Percentiles rank a stretch among this genome's conserved stretches.
phyloP scores from a whole-genome alignment of 805 yeast species.

The Saturnispora dispora region DNA sequence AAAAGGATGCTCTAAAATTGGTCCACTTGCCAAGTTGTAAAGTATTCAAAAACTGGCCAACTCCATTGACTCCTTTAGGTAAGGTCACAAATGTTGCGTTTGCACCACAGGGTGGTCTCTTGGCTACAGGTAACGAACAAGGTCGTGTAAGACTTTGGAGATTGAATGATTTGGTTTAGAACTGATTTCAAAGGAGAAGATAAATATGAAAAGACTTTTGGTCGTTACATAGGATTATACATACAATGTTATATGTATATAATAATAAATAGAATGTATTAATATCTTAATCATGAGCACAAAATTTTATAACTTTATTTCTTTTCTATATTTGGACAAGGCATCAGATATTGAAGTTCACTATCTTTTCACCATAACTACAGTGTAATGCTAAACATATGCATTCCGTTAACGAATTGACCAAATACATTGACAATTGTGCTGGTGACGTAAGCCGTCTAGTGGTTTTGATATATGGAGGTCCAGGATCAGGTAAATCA shows the following conservation, averaged over 20 bases:
- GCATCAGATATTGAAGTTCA: slow-evolving; percentile 1
- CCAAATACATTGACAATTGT: not conserved
- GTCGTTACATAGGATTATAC: not conserved
- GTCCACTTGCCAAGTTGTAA: slow-evolving; percentile 84
- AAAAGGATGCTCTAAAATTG: slow-evolving; percentile 75
- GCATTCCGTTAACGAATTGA: not conserved
- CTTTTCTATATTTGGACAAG: not conserved
- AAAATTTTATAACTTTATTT: not conserved
- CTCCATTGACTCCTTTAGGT: slow-evolving; percentile 94
- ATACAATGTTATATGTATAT: not conserved
- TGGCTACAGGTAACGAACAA: slow-evolving; percentile 83
- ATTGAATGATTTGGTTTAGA: slow-evolving; percentile 24
- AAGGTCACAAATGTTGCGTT: slow-evolving; percentile 74
- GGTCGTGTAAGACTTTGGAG: slow-evolving; percentile 89
- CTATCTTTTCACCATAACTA: not conserved
- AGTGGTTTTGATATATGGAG: slow-evolving; percentile 56
- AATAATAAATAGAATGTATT: not conserved
- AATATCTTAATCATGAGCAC: not conserved
- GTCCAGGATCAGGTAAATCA: slow-evolving; percentile 83
- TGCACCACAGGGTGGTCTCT: slow-evolving; percentile 72
- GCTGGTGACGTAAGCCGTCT: slow-evolving; percentile 26
- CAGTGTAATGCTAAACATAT: not conserved
- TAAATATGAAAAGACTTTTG: not conserved
- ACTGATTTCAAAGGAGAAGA: not conserved
- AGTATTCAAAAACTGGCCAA: slow-evolving; percentile 94